Percentiles rank a stretch among this genome's conserved stretches.
These are phyloP conservation scores for Centaurea solstitialis DNA, from an alignment of 129 eudicot genomes.

Conservation along the genomic window DNA sequence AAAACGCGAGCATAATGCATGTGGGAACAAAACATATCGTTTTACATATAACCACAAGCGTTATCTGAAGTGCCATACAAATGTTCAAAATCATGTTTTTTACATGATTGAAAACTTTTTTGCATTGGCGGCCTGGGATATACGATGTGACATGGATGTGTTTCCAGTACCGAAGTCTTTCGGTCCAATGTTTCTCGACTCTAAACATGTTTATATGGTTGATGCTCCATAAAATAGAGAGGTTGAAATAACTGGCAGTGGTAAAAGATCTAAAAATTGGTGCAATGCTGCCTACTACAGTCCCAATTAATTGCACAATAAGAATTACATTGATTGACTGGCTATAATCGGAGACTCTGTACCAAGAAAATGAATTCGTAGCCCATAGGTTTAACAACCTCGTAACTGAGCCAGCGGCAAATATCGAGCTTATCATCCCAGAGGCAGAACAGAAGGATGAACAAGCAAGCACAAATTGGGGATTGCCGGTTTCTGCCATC, in stretches of 20 bases:
- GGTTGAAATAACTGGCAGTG: not conserved
- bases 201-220: not conserved
- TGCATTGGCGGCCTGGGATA: not conserved
- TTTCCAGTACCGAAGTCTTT: conserved; percentile 27
- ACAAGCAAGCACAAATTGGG: conserved; percentile 24
- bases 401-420: not conserved
- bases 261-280: conserved; percentile 12
- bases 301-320: too few relatives aligned
- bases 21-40: not conserved
- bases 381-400: not conserved
- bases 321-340: not conserved
- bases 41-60: conserved; percentile 7
- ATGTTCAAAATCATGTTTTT: not conserved
- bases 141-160: not conserved
- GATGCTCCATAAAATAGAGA: not conserved
- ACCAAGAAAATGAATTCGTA: not conserved
- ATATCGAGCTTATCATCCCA: not conserved
- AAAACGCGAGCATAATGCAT: not conserved
- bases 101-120: not conserved
- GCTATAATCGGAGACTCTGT: not conserved
- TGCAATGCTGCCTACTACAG: not conserved
- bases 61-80: not conserved
- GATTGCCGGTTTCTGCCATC: conserved; percentile 28
- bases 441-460: not conserved
- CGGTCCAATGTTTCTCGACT: conserved; percentile 14